Percentiles rank a stretch among this genome's conserved stretches.
Evolutionary conservation across 2,329 filamentous ascomycete species (phyloP).

Genomic region (Phialophora verrucosa): DNA sequence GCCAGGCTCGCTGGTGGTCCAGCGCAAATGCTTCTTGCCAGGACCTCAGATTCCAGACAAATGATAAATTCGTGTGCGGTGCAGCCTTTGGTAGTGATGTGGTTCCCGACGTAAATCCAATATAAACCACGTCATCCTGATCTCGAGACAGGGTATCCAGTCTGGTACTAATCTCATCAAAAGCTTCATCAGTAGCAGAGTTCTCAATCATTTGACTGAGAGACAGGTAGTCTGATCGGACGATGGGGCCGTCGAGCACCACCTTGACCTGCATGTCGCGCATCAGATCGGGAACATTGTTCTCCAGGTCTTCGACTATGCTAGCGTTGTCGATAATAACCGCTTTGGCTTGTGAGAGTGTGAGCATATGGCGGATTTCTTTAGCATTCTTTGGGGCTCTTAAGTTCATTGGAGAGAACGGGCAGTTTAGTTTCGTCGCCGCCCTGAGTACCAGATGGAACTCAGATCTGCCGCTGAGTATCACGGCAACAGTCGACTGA

Average conservation of each 20-base stretch:
- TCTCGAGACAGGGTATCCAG: no score
- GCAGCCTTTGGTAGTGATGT: constrained; percentile 22
- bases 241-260: neutral
- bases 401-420: neutral
- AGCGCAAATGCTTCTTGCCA: constrained; percentile 17
- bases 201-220: no score
- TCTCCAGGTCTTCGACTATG: constrained; percentile 10
- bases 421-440: neutral
- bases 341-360: constrained; percentile 7
- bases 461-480: neutral
- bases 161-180: no score
- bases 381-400: neutral
- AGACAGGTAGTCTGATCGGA: neutral
- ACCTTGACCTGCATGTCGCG: constrained; percentile 19
- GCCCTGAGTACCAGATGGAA: neutral
- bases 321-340: constrained; percentile 12
- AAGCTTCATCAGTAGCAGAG: no score
- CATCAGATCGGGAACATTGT: constrained; percentile 17
- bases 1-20: constrained; percentile 10
- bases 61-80: constrained; percentile 18
- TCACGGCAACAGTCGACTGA: neutral
- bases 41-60: constrained; percentile 16
- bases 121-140: constrained; percentile 20
- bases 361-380: neutral
- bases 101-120: constrained; percentile 24